phyloP scores from a whole-genome alignment of 129 eudicot genomes.

The Calendula officinalis region DNA sequence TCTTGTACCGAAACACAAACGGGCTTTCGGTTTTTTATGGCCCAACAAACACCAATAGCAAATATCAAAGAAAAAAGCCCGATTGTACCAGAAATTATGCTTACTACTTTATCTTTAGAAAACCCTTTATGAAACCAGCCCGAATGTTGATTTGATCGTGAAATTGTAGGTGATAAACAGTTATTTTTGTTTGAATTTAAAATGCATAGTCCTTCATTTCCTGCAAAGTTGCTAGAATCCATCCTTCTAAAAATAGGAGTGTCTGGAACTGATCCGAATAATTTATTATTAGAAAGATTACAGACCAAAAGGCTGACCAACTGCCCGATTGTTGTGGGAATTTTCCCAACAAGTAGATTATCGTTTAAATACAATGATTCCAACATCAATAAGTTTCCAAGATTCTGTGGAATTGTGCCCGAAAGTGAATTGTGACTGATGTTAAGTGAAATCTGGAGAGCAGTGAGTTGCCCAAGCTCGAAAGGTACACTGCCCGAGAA shows the following conservation, averaged over 20 bases:
- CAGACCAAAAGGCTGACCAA: slow-evolving; percentile 65
- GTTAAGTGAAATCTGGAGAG: slow-evolving; percentile 83
- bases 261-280: slow-evolving; percentile 64
- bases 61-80: slow-evolving; percentile 65
- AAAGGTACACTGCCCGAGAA: slow-evolving; percentile 70
- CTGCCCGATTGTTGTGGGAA: slow-evolving; percentile 61
- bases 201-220: slow-evolving; percentile 65
- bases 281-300: slow-evolving; percentile 74
- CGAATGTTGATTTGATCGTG: slow-evolving; percentile 30
- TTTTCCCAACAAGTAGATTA: slow-evolving; percentile 68
- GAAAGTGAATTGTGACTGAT: slow-evolving; percentile 77
- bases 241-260: slow-evolving; percentile 59
- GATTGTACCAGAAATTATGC: slow-evolving; percentile 41
- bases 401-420: slow-evolving; percentile 65
- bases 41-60: slow-evolving; percentile 56
- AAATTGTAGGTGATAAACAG: slow-evolving; percentile 40
- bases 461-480: slow-evolving; percentile 64
- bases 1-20: slow-evolving; percentile 51
- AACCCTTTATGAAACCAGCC: slow-evolving; percentile 46
- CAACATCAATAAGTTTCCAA: slow-evolving; percentile 85
- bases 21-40: slow-evolving; percentile 47
- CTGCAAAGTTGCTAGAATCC: slow-evolving; percentile 71
- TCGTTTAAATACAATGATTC: slow-evolving; percentile 70
- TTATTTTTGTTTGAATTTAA: slow-evolving; percentile 33
- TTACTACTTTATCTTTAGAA: slow-evolving; percentile 54